A percentile compares a stretch with the other conserved stretches of the same genome.
These are phyloP conservation scores for Phyllosticta citrichinensis DNA, from an alignment of 2,329 filamentous ascomycete species.

Conservation along the genomic window DNA sequence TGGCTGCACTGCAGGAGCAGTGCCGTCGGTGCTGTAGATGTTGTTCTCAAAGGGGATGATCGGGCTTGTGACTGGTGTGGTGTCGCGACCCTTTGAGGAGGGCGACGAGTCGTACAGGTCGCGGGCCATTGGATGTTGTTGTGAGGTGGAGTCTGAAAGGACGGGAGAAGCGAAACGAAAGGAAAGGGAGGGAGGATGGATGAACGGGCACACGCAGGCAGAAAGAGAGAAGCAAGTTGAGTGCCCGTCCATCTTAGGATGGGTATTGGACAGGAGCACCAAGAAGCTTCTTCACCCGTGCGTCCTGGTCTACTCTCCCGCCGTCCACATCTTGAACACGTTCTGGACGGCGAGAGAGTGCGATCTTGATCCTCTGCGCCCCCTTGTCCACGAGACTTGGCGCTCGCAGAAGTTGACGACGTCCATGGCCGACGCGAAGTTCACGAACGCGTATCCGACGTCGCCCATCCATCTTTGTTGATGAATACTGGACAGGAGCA, in stretches of 20 bases:
- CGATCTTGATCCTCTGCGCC: no score
- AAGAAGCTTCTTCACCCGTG: no score
- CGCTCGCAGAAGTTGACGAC: constrained; percentile 47
- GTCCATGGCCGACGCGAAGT: constrained; percentile 71
- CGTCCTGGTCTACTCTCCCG: no score
- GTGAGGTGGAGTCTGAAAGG: neutral
- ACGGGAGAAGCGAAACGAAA: neutral
- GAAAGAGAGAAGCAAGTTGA: neutral
- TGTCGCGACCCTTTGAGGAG: neutral
- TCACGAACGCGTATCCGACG: constrained; percentile 95
- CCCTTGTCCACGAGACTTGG: neutral
- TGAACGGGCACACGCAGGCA: neutral
- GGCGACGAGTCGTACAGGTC: neutral
- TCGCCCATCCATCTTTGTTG: constrained; percentile 23
- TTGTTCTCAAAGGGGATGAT: neutral
- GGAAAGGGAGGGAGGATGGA: neutral
- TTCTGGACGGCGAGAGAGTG: no score
- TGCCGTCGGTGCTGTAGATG: neutral
- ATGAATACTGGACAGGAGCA: no score
- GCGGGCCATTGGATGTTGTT: neutral
- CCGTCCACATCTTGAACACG: no score
- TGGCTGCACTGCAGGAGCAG: neutral
- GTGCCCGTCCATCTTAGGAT: no score
- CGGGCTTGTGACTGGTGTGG: neutral
- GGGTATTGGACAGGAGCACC: no score